Base-by-base conservation (phyloP, 176 grass and related monocot genomes). In the Avena insularis region DNA sequence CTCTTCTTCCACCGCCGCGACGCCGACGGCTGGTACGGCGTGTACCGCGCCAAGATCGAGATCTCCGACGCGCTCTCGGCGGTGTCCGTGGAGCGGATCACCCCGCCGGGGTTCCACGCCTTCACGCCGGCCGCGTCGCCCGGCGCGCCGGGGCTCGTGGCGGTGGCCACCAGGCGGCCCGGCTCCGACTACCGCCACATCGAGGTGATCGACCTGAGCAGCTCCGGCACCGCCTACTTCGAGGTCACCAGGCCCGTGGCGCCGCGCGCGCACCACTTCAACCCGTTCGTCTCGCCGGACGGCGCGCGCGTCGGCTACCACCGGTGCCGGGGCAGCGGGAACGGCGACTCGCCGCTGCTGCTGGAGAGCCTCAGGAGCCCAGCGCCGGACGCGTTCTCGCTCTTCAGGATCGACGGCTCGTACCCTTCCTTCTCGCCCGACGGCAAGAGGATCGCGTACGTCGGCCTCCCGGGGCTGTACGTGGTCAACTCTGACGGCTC, bases 381-480 rank as follows among this genome's bases (percentile, higher is more conserved):
- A 0, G 53, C 78, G 47, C 57, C 88, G 27, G 86, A 95, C 2
- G n/a, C 65, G 29, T 93, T 98, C 83, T 95, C 96, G 10, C 90
- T 98, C 6, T 90, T 98, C 75, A 92, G 96, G 76, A 38, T 98
- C 75, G 96, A 98, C 59, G 93, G 96, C 0, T 95, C 88, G 13
- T 98, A 81, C 90, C 90, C 96, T 36, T 98, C 96, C 23, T 94
- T 98, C 86, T 98, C 96, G 9, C 96, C 85, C 17, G 96, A 98
- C 71, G 96, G 96, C 59, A 80, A 77, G 78, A 80, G 31, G 38
- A 90, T 98, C 50, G 93, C 96, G n/a, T 98, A 92, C 79, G 88
- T 95, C 3, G 80, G 80, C 0, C 86, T 98, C 3, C 96, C 96
- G 2, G 96, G 96, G 15, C 36, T 98, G 19, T 98, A 74, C 72